Percentiles rank a stretch among this genome's conserved stretches.
Evolutionary conservation across 164 flowering plant genomes (phyloP).

Genomic region (Nymphaea thermarum): DNA sequence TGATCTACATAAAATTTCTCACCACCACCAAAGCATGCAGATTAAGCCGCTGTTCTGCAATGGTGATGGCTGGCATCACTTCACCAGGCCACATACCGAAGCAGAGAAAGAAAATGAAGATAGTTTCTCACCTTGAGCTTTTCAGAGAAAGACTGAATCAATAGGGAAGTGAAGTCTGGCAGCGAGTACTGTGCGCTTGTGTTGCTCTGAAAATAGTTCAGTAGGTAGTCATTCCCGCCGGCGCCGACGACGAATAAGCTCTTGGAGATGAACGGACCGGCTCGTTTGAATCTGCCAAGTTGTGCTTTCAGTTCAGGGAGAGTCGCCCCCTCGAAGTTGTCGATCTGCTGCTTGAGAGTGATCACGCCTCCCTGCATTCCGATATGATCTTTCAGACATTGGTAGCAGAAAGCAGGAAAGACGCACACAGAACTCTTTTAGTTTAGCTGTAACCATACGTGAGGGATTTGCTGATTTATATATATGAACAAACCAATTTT

Average conservation of each 20-base stretch:
- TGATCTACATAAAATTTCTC: too few species aligned
- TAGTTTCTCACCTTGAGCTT: background rate
- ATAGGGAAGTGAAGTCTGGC: background rate
- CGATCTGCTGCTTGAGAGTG: conserved; percentile 1
- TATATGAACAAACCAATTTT: too few species aligned
- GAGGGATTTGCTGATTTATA: too few species aligned
- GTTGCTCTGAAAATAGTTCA: background rate
- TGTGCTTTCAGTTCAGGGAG: background rate
- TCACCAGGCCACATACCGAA: too few species aligned
- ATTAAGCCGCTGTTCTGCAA: too few species aligned
- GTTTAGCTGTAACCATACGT: too few species aligned
- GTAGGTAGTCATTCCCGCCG: background rate
- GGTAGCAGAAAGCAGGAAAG: too few species aligned
- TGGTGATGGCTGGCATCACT: too few species aligned
- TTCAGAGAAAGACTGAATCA: background rate
- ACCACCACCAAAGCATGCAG: too few species aligned
- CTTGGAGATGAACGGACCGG: background rate
- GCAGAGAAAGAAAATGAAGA: too few species aligned
- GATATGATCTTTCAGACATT: too few species aligned
- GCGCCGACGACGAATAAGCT: background rate
- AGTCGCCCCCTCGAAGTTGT: background rate
- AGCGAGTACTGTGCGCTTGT: background rate
- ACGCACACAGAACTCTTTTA: too few species aligned
- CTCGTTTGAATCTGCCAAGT: background rate
- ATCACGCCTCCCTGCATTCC: background rate